Percentiles rank a stretch among this genome's conserved stretches.
Conservation (phyloP, 176 grass and related monocot species). For the Cenchrus fungigraminus region DNA sequence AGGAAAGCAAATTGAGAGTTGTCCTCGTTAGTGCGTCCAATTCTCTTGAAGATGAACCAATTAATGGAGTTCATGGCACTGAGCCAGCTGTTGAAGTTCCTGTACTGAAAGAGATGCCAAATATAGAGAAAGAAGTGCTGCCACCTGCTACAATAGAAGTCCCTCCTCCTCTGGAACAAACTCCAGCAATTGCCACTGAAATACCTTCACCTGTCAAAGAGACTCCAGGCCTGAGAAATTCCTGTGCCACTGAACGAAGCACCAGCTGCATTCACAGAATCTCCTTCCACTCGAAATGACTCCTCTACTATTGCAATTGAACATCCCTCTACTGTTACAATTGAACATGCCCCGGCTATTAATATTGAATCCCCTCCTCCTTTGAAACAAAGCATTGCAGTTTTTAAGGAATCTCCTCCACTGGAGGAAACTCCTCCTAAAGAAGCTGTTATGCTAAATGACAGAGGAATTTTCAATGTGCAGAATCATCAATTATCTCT, state of each 20-base stretch:
- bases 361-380: constrained; percentile 41
- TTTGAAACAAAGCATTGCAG: constrained; percentile 49
- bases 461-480: constrained; percentile 56
- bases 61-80: constrained; percentile 42
- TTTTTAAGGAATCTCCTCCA: constrained; percentile 47
- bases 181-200: constrained; percentile 38
- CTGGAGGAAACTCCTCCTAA: constrained; percentile 40
- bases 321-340: constrained; percentile 28
- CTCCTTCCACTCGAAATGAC: constrained; percentile 38
- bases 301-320: constrained; percentile 28
- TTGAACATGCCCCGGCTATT: constrained; percentile 35
- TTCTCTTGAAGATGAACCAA: constrained; percentile 46
- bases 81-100: constrained; percentile 48
- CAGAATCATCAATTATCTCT: constrained; percentile 75
- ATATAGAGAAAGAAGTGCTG: constrained; percentile 46
- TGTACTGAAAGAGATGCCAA: constrained; percentile 39
- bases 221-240: constrained; percentile 41
- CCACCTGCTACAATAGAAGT: constrained; percentile 37
- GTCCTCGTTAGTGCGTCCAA: constrained; percentile 72
- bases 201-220: constrained; percentile 34
- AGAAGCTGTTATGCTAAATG: constrained; percentile 47
- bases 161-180: constrained; percentile 40
- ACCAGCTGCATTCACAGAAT: constrained; percentile 55
- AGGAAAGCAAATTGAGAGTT: constrained; percentile 95
- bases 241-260: constrained; percentile 41